Evolutionary conservation across 2,329 filamentous ascomycete genomes (phyloP).

Genomic region (Aspergillus sp.): DNA sequence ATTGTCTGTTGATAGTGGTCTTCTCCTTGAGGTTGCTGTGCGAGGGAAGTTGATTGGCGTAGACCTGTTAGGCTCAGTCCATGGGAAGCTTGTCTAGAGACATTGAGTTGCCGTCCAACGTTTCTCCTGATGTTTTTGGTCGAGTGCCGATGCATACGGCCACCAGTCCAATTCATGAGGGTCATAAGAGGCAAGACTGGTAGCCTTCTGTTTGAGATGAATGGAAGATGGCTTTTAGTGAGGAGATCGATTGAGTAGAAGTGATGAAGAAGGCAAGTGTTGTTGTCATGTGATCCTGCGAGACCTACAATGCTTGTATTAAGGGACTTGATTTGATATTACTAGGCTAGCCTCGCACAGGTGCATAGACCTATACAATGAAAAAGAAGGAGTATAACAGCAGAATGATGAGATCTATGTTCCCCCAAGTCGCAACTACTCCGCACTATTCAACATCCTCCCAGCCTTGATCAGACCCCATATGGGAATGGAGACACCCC

Average conservation of each 20-base stretch:
- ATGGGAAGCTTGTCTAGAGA: conserved; percentile 8
- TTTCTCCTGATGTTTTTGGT: conserved; percentile 29
- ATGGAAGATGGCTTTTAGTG: too few species aligned
- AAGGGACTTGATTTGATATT: too few species aligned
- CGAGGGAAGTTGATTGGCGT: background rate
- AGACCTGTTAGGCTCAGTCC: conserved; percentile 9
- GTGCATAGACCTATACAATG: too few species aligned
- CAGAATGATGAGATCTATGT: too few species aligned
- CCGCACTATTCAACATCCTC: conserved; percentile 9
- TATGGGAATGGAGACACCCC: conserved; percentile 32
- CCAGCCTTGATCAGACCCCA: conserved; percentile 32
- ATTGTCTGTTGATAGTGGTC: too few species aligned
- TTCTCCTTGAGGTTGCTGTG: background rate
- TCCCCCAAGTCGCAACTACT: background rate
- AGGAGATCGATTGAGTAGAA: too few species aligned
- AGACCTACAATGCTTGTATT: too few species aligned
- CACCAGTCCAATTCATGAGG: conserved; percentile 47
- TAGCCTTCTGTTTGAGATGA: background rate
- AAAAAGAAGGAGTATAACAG: too few species aligned
- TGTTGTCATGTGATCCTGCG: too few species aligned
- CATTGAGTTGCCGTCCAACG: conserved; percentile 29
- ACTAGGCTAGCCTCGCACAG: too few species aligned
- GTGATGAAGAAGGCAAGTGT: too few species aligned
- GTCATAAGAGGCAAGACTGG: background rate
- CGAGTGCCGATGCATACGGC: conserved; percentile 41